These are phyloP conservation scores for Dittrichia graveolens DNA, from an alignment of 129 eudicot genomes.

Conservation along the genomic window DNA sequence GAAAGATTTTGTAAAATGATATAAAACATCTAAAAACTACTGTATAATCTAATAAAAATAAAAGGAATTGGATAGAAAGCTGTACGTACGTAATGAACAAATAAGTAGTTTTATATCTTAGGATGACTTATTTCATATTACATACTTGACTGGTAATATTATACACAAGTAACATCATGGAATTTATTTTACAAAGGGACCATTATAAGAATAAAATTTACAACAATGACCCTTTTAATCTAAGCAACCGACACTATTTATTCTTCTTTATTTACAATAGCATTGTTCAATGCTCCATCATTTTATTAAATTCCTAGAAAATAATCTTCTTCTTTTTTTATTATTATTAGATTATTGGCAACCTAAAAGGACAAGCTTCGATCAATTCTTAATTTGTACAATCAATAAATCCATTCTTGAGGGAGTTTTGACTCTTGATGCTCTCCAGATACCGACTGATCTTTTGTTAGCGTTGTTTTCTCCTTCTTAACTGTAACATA, in stretches of 20 bases:
- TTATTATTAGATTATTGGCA: neutral
- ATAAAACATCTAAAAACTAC: too few relatives aligned
- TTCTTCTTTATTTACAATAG: slow-evolving; percentile 24
- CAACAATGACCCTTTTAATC: slow-evolving; percentile 21
- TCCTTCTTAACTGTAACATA: slow-evolving; percentile 29
- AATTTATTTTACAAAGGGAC: slow-evolving; percentile 31
- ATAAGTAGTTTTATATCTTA: neutral
- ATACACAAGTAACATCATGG: neutral
- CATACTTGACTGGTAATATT: neutral
- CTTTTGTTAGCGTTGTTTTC: slow-evolving; percentile 21
- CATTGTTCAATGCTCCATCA: slow-evolving; percentile 18
- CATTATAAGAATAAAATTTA: slow-evolving; percentile 26
- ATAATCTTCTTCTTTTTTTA: neutral
- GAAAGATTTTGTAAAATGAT: too few relatives aligned
- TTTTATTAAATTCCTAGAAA: slow-evolving; percentile 5
- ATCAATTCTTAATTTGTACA: too few relatives aligned
- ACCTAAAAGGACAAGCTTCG: slow-evolving; percentile 1
- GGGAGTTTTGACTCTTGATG: slow-evolving; percentile 48
- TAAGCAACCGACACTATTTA: slow-evolving; percentile 28
- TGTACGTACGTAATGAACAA: neutral
- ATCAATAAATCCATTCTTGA: slow-evolving; percentile 63
- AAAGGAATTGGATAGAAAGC: too few relatives aligned
- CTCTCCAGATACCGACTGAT: slow-evolving; percentile 15
- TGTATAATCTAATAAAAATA: too few relatives aligned
- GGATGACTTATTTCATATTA: slow-evolving; percentile 29